These are phyloP conservation scores for Leccinum proximum DNA, from an alignment of 1,284 basidiomycete species.

Conservation along the genomic window DNA sequence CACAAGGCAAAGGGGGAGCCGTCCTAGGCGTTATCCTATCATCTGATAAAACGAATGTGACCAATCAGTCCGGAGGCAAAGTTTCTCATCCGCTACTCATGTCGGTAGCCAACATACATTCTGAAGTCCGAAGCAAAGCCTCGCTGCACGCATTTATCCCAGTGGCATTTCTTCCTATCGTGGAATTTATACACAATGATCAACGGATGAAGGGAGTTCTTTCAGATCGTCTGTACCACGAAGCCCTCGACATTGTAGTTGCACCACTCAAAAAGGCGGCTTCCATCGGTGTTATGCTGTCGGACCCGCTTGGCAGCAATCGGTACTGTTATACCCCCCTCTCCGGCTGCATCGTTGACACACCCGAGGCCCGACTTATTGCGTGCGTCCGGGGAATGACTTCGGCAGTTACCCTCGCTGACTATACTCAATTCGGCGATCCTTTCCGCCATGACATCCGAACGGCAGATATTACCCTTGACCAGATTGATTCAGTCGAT, in stretches of 20 bases:
- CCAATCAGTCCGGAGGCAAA: slow-evolving; percentile 26
- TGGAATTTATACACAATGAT: slow-evolving; percentile 21
- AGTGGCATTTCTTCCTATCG: slow-evolving; percentile 29
- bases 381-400: not conserved
- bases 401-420: not conserved
- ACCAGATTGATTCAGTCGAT: not conserved
- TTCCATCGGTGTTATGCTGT: not conserved
- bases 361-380: not conserved
- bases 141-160: slow-evolving; percentile 28
- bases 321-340: not conserved
- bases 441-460: not conserved
- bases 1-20: not conserved
- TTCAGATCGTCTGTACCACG: not conserved
- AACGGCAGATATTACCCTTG: not conserved
- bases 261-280: not conserved
- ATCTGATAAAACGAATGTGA: slow-evolving; percentile 33
- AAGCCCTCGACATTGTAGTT: not conserved
- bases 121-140: slow-evolving; percentile 28
- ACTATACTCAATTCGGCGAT: not conserved
- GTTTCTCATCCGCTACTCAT: not conserved
- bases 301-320: not conserved
- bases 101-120: slow-evolving; percentile 30
- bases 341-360: not conserved
- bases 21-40: slow-evolving; percentile 22
- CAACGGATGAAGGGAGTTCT: slow-evolving; percentile 1